These are phyloP conservation scores for Elsinoe perseae DNA, from an alignment of 2,329 filamentous ascomycete genomes.

Conservation along the genomic window DNA sequence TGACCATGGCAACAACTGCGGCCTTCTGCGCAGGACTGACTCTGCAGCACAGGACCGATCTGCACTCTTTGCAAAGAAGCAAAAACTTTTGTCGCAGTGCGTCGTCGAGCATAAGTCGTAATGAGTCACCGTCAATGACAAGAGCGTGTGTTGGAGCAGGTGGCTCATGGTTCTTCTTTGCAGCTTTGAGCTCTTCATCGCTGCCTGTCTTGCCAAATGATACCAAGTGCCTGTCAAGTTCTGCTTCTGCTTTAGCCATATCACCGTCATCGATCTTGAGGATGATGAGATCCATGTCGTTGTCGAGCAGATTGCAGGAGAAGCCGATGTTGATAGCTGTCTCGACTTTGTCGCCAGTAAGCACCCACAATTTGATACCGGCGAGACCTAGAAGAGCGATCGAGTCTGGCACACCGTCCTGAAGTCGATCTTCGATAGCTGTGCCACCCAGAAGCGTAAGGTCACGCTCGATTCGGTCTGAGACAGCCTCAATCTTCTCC, in stretches of 20 bases:
- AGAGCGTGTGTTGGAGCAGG: conserved; percentile 84
- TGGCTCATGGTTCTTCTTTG: conserved; percentile 75
- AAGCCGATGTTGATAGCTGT: conserved; percentile 99
- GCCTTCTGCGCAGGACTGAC: conserved; percentile 96
- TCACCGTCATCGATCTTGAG: conserved; percentile 76
- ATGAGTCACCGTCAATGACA: conserved; percentile 88
- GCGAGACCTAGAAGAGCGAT: conserved; percentile 85
- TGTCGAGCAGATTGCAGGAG: conserved; percentile 94
- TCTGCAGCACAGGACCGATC: conserved; percentile 91
- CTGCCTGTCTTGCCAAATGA: conserved; percentile 73
- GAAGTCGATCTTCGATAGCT: conserved; percentile 91
- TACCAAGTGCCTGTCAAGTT: conserved; percentile 66
- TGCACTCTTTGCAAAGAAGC: conserved; percentile 92
- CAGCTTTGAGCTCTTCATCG: conserved; percentile 73
- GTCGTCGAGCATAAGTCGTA: conserved; percentile 80
- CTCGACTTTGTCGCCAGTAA: conserved; percentile 97
- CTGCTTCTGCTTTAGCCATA: conserved; percentile 54
- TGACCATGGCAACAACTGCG: conserved; percentile 92
- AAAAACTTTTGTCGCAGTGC: conserved; percentile 84
- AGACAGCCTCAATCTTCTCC: conserved; percentile 82
- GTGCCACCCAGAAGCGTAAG: conserved; percentile 84
- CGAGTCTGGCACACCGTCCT: conserved; percentile 93
- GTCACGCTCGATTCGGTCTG: conserved; percentile 85
- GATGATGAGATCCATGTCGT: conserved; percentile 93
- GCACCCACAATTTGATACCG: conserved; percentile 96